Evolutionary conservation across 2,329 filamentous ascomycete species (phyloP).

Genomic region (Ophiostoma novo-ulmi): DNA sequence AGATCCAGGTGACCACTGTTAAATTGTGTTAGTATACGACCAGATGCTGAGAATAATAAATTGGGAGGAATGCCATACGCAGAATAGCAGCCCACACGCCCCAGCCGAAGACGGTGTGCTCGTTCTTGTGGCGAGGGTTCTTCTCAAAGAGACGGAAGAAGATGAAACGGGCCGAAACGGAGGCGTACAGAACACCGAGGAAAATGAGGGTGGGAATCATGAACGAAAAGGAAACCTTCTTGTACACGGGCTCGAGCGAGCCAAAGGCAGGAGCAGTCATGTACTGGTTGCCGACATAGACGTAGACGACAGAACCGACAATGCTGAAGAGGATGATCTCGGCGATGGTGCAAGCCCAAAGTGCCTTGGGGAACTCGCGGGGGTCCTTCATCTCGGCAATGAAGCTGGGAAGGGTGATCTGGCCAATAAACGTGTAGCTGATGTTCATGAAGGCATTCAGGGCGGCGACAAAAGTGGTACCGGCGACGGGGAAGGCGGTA

Average conservation of each 20-base stretch:
- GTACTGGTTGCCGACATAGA: slow-evolving; percentile 85
- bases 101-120: slow-evolving; percentile 81
- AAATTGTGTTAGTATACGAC: slow-evolving; percentile 13
- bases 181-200: slow-evolving; percentile 83
- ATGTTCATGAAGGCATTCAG: slow-evolving; percentile 93
- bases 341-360: slow-evolving; percentile 84
- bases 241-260: slow-evolving; percentile 70
- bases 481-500: slow-evolving; percentile 59
- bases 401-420: slow-evolving; percentile 89
- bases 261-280: slow-evolving; percentile 84
- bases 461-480: slow-evolving; percentile 74
- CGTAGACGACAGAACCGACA: slow-evolving; percentile 76
- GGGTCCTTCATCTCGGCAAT: slow-evolving; percentile 86
- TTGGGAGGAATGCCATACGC: slow-evolving; percentile 35
- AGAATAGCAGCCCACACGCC: slow-evolving; percentile 70
- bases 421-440: slow-evolving; percentile 91
- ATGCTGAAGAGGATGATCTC: slow-evolving; percentile 82
- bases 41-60: background rate
- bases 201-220: slow-evolving; percentile 96
- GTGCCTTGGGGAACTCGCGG: slow-evolving; percentile 84
- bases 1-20: slow-evolving; percentile 64
- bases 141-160: slow-evolving; percentile 85
- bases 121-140: slow-evolving; percentile 66
- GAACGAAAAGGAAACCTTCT: slow-evolving; percentile 87
- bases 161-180: slow-evolving; percentile 81